Evolutionary conservation across 23 red algal species (phyloP), one percentile per base, ranked within the genome.

Genomic region (Gracilariopsis chorda): DNA sequence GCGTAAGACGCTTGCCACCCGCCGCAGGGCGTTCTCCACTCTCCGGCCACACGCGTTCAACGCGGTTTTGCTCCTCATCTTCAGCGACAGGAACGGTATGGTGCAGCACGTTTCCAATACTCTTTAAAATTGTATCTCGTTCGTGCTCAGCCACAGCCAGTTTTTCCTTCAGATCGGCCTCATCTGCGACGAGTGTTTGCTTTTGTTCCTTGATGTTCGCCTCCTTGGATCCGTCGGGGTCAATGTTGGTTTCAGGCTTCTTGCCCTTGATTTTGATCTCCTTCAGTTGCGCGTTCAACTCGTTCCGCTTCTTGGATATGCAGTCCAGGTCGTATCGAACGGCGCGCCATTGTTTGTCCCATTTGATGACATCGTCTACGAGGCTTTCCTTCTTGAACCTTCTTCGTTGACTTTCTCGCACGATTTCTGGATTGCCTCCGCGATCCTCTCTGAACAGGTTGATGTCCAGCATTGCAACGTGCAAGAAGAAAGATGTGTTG

Each of bases 401-500:
- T 30, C 94, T 84, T 33, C 97, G 76, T 67, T 99, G 93, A 49
- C 93, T 96, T 51, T 99, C 97, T 43, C 91, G 92, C 32, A 99
- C 84, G 3, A 91, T 13, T 17, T 95, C 92, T 14, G 97, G 97
- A 87, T 98, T 77, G 25, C 97, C 97, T 12, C 93, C 93, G 85
- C 93, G 91, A 67, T 99, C 97, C 42, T 75, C 78, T 13, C 97
- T 93, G 88, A 99, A 99, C 14, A 95, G 52, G 49, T 95, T 93
- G 29, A 99, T 95, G 23, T 99, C 97, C 36, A 99, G 73, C 93
- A 99, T 96, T 55, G n/a, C n/a, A n/a, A n/a, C n/a, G n/a, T n/a
- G n/a, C n/a, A n/a, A n/a, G n/a, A n/a, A n/a, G n/a, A n/a, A n/a
- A n/a, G n/a, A n/a, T n/a, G n/a, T n/a, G n/a, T n/a, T n/a, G n/a